Base-by-base conservation (phyloP, 1,284 basidiomycete genomes). In the Uromyces viciae-fabae region DNA sequence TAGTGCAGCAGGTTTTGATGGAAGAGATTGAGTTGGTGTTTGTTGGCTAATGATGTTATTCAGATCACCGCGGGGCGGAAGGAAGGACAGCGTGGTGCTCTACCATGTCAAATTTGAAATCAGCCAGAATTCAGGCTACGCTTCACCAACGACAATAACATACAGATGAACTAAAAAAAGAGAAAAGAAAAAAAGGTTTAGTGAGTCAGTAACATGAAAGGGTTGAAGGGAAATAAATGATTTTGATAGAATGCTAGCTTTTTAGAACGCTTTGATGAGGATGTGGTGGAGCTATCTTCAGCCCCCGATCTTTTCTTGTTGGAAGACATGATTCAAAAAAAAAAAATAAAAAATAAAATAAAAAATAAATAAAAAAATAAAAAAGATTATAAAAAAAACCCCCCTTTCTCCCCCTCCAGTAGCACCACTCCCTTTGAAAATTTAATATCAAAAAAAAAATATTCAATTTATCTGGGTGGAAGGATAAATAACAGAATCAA, bases 21-120 rank as follows among this genome's bases (percentile, higher is more conserved):
- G 75, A 22, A 66, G 69, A 0, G 40, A 56, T 72, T 72, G 77
- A 56, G 49, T 42, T 9, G 52, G 66, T 62, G 64, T 46, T n/a
- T 49, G 43, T 69, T 77, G 75, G 42, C 25, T 60, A 28, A 66
- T 56, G 11, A 79, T 71, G 38, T 58, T 66, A 19, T 68, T 54
- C 43, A 79, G 56, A 72, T 79, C 77, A 11, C 77, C 77, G 71
- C 72, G 71, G 22, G 77, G 77, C n/a, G 77, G 77, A n/a, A 79
- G 68, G 68, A 79, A 79, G 4, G 77, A 79, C 38, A 72, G 64
- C 36, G 77, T 72, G 40, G 77, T 62, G 54, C 28, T 60, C 46
- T 54, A 31, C 9, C 14, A 42, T 28, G 25, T 17, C 11, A 69
- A 14, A 42, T 14, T 11, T 46, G 25, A 25, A 38, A 15, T 60